Base-by-base conservation (phyloP, 169 alveolate species). In the Hammondia hammondi region DNA sequence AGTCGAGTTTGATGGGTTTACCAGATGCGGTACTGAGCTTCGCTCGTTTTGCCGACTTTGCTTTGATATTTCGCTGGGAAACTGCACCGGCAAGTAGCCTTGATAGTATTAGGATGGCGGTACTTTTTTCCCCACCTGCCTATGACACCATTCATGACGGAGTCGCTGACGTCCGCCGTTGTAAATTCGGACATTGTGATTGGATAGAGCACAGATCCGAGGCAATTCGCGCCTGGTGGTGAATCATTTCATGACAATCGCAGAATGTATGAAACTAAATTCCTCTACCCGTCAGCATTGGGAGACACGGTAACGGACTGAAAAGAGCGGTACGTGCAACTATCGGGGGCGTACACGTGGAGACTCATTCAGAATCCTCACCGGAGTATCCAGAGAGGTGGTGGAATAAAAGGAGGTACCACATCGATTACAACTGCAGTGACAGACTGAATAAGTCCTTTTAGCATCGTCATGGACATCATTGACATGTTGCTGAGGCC, bases 241-340 rank as follows among this genome's bases (percentile, higher is more conserved):
- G 57, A 77, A 2, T 10, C 43, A 0, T 19, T 17, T 12, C 70
- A 70, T 52, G 48, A 56, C 67, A 43, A 14, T 52, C 27, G 71
- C 88, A 89, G 35, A 35, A 24, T 85, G 0, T 9, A 1, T 24
- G 21, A 21, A 85, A 85, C 29, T 71, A 70, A 10, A 14, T 21
- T 56, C 43, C 70, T 39, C n/a, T 43, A 96, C 98, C 98, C 19
- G 98, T 97, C 4, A 97, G 96, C 98, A 97, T 97, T 29, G 98
- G 98, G 2, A 97, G 94, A 85, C 98, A 97, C 81, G 98, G 98
- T 77, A 97, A 94, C 32, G 97, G 98, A 92, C 98, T 97, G 92
- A 4, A 27, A 24, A 52, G 61, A 12, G 67, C 37, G 77, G 37
- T 17, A 2, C 32, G 56, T 32, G 90, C 0, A 10, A 48, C 32